Evolutionary conservation across 352 stramenopile species (phyloP).

Genomic region (Pythium scleroteichum): DNA sequence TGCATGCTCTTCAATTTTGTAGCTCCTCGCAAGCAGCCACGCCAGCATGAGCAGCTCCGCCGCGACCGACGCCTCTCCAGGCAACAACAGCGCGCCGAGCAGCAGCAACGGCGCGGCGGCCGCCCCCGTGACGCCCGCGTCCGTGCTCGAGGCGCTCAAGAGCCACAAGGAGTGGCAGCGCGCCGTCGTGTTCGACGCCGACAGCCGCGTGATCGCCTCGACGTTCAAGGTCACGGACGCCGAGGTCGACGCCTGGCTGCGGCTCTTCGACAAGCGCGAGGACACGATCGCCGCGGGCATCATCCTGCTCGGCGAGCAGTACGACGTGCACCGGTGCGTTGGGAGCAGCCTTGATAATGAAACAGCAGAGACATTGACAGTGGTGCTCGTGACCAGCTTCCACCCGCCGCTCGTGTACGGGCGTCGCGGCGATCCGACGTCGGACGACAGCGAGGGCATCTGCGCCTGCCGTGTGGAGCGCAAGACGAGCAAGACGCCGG

Average conservation of each 20-base stretch:
- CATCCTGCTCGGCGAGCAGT: slow-evolving; percentile 74
- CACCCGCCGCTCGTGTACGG: slow-evolving; percentile 80
- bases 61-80: not conserved
- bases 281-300: slow-evolving; percentile 73
- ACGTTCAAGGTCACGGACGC: slow-evolving; percentile 67
- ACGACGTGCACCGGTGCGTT: slow-evolving; percentile 74
- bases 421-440: slow-evolving; percentile 57
- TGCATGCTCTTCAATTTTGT: not conserved
- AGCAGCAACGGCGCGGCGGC: slow-evolving; percentile 15
- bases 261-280: slow-evolving; percentile 79
- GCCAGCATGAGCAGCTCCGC: slow-evolving; percentile 17
- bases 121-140: slow-evolving; percentile 39
- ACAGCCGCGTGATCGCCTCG: slow-evolving; percentile 48
- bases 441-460: slow-evolving; percentile 73
- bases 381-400: slow-evolving; percentile 41
- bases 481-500: slow-evolving; percentile 33
- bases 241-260: slow-evolving; percentile 37
- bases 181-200: slow-evolving; percentile 57
- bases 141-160: slow-evolving; percentile 54
- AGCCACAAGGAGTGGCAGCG: slow-evolving; percentile 71
- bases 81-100: slow-evolving; percentile 1
- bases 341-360: not conserved
- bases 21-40: not conserved
- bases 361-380: not conserved
- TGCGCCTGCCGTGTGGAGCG: slow-evolving; percentile 63